phyloP scores from a whole-genome alignment of 2,329 filamentous ascomycete genomes.

The Diaporthe sp. region DNA sequence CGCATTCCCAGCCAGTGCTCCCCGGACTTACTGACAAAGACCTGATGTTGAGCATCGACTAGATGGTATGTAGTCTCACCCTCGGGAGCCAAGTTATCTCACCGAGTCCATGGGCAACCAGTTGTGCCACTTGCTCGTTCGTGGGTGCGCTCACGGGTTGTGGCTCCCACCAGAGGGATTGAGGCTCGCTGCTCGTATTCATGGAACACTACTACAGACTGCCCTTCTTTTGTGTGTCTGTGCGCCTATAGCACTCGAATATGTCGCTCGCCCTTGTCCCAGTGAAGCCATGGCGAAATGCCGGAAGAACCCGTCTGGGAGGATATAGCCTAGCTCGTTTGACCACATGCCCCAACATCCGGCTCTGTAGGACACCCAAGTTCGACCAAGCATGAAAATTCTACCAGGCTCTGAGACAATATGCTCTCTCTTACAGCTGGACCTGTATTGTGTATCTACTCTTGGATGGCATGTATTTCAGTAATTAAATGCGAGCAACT shows the following conservation, averaged over 20 bases:
- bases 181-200: background rate
- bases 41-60: background rate
- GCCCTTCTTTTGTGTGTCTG: background rate
- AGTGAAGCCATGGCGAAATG: background rate
- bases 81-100: background rate
- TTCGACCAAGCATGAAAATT: background rate
- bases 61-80: background rate
- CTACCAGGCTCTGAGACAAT: too few relatives aligned
- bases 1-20: background rate
- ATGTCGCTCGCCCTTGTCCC: background rate
- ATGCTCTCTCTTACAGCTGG: background rate
- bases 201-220: background rate
- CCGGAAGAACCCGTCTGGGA: background rate
- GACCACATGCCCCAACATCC: background rate
- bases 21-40: background rate
- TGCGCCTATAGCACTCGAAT: background rate
- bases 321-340: background rate
- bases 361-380: background rate
- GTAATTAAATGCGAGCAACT: background rate
- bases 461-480: background rate
- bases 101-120: background rate
- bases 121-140: background rate
- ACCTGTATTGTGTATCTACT: background rate
- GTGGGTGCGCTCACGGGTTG: background rate
- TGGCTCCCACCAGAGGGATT: background rate